Conservation (phyloP, 176 grass and related monocot genomes). For the Oryza rufipogon region DNA sequence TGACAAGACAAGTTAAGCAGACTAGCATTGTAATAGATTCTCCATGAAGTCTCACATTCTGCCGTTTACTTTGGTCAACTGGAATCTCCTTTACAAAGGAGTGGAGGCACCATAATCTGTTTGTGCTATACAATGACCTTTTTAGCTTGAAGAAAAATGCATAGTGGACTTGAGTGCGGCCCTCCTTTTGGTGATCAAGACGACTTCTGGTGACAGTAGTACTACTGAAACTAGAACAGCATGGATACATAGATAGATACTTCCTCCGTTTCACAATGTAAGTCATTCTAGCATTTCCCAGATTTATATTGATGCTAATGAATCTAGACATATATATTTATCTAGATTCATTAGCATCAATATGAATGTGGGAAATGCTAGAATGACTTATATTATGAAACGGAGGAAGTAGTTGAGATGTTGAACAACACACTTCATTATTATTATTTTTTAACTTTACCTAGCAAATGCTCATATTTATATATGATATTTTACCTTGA, state of each 20-base stretch:
- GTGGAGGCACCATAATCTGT: background rate
- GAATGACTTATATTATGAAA: too few relatives aligned
- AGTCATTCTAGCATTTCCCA: too few relatives aligned
- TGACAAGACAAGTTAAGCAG: background rate
- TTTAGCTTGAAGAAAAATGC: conserved; percentile 8
- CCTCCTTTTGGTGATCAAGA: background rate
- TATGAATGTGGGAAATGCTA: too few relatives aligned
- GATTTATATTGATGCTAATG: too few relatives aligned
- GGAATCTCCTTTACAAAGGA: background rate
- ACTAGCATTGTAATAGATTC: background rate
- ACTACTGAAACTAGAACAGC: background rate
- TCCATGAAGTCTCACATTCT: background rate
- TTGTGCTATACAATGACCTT: background rate
- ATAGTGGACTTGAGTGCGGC: background rate
- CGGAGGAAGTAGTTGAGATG: background rate
- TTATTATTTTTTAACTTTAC: background rate
- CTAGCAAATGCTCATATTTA: background rate
- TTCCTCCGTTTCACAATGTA: too few relatives aligned
- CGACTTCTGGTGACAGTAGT: background rate
- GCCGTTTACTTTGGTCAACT: background rate
- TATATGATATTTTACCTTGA: background rate
- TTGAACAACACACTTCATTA: background rate
- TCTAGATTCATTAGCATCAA: too few relatives aligned
- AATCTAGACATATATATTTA: too few relatives aligned
- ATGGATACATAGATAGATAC: background rate